phyloP scores from a whole-genome alignment of 2,329 filamentous ascomycete genomes.

The Colletotrichum karsti region DNA sequence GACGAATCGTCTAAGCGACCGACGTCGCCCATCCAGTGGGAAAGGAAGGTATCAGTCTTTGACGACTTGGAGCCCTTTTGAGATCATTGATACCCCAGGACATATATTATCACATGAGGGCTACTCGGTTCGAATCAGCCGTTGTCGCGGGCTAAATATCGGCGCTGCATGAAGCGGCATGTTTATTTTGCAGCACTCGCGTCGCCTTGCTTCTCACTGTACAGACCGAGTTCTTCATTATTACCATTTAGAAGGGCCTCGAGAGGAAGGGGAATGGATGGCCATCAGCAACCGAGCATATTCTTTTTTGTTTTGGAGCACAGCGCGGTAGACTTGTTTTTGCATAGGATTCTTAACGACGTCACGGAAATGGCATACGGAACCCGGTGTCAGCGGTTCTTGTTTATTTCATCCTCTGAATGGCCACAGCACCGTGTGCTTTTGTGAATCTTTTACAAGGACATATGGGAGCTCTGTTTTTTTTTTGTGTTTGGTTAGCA shows the following conservation, averaged over 20 bases:
- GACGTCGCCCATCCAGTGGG: not conserved
- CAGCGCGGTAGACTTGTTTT: conserved; percentile 11
- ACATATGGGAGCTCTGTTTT: not conserved
- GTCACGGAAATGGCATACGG: conserved; percentile 17
- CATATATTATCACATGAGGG: not conserved
- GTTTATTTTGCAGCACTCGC: too few species aligned
- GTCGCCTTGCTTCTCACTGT: too few species aligned
- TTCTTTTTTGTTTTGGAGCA: conserved; percentile 14
- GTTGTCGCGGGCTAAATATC: not conserved
- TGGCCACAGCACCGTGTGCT: not conserved
- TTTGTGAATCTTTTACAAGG: not conserved
- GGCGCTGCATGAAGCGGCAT: too few species aligned
- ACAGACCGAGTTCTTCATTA: too few species aligned
- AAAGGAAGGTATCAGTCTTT: conserved; percentile 11
- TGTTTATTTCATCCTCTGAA: not conserved
- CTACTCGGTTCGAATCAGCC: not conserved
- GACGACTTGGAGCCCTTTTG: conserved; percentile 35
- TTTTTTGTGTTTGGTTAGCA: not conserved
- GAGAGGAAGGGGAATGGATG: not conserved
- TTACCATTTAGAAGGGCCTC: not conserved
- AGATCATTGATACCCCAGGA: conserved; percentile 21
- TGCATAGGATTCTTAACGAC: conserved; percentile 21
- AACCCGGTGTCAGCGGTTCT: conserved; percentile 5
- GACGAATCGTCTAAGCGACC: not conserved
- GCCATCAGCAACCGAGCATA: not conserved